Conservation (phyloP, 176 grass and related monocot genomes). For the Phyllostachys edulis region DNA sequence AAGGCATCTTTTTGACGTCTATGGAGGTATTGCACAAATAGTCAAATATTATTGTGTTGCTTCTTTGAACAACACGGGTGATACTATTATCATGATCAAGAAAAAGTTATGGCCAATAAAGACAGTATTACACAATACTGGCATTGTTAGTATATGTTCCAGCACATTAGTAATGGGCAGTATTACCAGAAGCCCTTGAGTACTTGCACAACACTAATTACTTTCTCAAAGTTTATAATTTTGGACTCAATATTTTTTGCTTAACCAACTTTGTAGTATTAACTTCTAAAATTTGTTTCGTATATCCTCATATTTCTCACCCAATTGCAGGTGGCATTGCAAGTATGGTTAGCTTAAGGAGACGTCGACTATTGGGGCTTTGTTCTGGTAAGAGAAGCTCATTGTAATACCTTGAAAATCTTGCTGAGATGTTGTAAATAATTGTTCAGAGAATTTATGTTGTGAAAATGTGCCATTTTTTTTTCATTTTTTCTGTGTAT, state of each 20-base stretch:
- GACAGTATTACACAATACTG: not conserved
- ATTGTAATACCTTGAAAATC: conserved; percentile 17
- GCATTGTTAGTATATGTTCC: not conserved
- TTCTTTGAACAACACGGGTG: not conserved
- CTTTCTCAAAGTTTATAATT: not conserved
- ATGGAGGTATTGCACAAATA: not conserved
- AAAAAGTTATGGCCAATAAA: not conserved
- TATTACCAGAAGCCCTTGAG: not conserved
- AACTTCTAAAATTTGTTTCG: conserved; percentile 19
- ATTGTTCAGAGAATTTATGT: not conserved
- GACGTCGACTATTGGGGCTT: conserved; percentile 61
- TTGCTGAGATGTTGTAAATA: conserved; percentile 14
- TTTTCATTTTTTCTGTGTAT: not conserved
- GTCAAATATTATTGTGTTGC: not conserved
- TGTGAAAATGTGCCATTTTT: not conserved
- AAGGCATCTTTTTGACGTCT: not conserved
- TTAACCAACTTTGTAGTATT: not conserved
- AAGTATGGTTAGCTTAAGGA: conserved; percentile 92
- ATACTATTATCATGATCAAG: not conserved
- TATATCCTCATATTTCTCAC: conserved; percentile 23
- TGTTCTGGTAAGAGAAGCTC: conserved; percentile 58
- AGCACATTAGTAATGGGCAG: not conserved
- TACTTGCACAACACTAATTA: conserved; percentile 8
- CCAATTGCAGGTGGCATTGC: conserved; percentile 47
- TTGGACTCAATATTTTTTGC: conserved; percentile 7